phyloP scores from a whole-genome alignment of 2,329 filamentous ascomycete genomes.

The Alternaria arborescens region DNA sequence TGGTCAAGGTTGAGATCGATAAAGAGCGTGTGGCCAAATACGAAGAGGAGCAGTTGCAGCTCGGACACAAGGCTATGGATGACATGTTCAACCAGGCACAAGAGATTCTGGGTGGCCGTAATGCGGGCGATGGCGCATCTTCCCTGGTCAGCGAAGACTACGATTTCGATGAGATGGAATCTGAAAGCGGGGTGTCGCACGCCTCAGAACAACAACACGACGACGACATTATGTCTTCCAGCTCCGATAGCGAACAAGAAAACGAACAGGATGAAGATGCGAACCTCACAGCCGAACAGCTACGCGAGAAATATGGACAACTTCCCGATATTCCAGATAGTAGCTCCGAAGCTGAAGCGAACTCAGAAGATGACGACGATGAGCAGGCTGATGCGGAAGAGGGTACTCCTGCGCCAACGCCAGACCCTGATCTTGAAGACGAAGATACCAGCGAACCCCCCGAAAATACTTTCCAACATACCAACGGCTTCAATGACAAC shows the following conservation, averaged over 20 bases:
- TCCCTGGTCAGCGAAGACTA: slow-evolving; percentile 52
- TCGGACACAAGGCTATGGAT: slow-evolving; percentile 71
- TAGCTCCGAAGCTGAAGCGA: slow-evolving; percentile 35
- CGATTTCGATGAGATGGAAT: slow-evolving; percentile 55
- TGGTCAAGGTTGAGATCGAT: slow-evolving; percentile 67
- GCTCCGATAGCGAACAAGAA: slow-evolving; percentile 50
- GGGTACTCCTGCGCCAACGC: slow-evolving; percentile 38
- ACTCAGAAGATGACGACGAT: slow-evolving; percentile 48
- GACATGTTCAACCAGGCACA: slow-evolving; percentile 77
- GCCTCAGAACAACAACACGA: slow-evolving; percentile 52
- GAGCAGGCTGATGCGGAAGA: slow-evolving; percentile 36
- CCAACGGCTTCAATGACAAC: slow-evolving; percentile 36
- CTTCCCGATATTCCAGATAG: slow-evolving; percentile 61
- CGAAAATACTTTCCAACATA: slow-evolving; percentile 20
- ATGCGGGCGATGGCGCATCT: slow-evolving; percentile 46
- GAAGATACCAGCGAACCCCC: slow-evolving; percentile 24
- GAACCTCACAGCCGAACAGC: slow-evolving; percentile 72
- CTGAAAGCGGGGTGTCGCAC: slow-evolving; percentile 50
- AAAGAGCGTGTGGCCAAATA: slow-evolving; percentile 64
- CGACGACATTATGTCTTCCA: slow-evolving; percentile 50
- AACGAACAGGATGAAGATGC: slow-evolving; percentile 66
- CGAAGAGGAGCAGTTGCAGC: slow-evolving; percentile 67
- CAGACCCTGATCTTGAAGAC: slow-evolving; percentile 42
- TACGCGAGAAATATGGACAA: slow-evolving; percentile 73
- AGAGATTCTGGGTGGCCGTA: slow-evolving; percentile 43